phyloP scores from a whole-genome alignment of 345 rosid genomes.

The Arabidopsis suecica region DNA sequence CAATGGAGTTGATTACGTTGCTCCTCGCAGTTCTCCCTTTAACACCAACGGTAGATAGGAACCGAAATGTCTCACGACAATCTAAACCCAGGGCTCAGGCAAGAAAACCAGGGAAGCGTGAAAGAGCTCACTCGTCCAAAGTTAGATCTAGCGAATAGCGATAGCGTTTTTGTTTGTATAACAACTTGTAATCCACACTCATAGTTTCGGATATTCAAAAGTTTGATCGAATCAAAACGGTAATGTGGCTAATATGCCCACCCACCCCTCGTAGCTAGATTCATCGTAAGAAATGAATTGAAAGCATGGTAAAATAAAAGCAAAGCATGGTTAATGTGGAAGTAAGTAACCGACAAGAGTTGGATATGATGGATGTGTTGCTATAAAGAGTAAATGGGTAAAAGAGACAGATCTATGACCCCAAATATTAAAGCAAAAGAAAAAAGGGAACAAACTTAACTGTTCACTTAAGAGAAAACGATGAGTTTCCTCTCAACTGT shows the following conservation, averaged over 20 bases:
- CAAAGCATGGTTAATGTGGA: conserved; percentile 22
- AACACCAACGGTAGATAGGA: no score
- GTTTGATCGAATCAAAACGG: background rate
- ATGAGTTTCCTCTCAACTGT: conserved; percentile 38
- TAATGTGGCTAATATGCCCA: background rate
- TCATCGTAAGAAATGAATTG: background rate
- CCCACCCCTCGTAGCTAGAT: background rate
- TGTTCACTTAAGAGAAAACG: conserved; percentile 35
- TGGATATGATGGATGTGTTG: conserved; percentile 33
- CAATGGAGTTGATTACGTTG: no score
- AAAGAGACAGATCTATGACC: conserved; percentile 46
- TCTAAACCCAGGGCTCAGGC: no score
- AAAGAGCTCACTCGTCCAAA: no score
- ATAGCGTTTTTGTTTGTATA: background rate
- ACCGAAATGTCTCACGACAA: no score
- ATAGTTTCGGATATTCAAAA: background rate
- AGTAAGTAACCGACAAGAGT: conserved; percentile 35
- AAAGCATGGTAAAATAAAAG: background rate
- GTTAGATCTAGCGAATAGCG: no score
- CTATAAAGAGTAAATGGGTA: conserved; percentile 30
- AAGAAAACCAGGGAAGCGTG: no score
- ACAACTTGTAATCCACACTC: background rate
- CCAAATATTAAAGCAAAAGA: conserved; percentile 29
- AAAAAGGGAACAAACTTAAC: conserved; percentile 41
- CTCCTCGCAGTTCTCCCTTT: no score